These are phyloP conservation scores for Monilinia fructicola DNA, from an alignment of 2,329 filamentous ascomycete species.

Conservation along the genomic window DNA sequence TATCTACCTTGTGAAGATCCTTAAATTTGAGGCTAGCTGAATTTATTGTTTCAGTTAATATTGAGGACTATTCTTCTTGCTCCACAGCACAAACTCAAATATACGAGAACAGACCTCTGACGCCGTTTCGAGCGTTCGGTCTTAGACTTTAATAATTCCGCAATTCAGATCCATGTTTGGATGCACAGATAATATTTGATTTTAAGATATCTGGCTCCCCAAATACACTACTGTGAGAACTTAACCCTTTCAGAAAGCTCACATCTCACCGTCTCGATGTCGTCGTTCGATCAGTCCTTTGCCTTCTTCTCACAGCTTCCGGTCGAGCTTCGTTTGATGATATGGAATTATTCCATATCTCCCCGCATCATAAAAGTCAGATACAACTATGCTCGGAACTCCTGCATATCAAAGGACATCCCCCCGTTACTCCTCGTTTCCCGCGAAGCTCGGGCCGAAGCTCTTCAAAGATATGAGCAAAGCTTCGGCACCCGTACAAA, in stretches of 20 bases:
- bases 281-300: background rate
- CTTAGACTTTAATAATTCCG: background rate
- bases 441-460: background rate
- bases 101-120: background rate
- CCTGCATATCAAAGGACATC: background rate
- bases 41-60: background rate
- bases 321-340: background rate
- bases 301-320: background rate
- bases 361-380: background rate
- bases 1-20: background rate
- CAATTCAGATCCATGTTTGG: background rate
- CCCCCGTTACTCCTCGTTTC: conserved; percentile 1
- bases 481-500: background rate
- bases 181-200: background rate
- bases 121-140: background rate
- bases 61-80: background rate
- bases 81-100: background rate
- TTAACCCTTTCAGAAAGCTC: background rate
- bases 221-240: background rate
- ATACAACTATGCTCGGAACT: background rate
- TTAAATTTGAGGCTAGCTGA: background rate
- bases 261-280: background rate
- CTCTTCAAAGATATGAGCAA: conserved; percentile 4
- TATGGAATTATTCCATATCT: background rate
- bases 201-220: background rate